These are phyloP conservation scores for Blumeria graminis DNA, from an alignment of 2,329 filamentous ascomycete genomes.

Conservation along the genomic window DNA sequence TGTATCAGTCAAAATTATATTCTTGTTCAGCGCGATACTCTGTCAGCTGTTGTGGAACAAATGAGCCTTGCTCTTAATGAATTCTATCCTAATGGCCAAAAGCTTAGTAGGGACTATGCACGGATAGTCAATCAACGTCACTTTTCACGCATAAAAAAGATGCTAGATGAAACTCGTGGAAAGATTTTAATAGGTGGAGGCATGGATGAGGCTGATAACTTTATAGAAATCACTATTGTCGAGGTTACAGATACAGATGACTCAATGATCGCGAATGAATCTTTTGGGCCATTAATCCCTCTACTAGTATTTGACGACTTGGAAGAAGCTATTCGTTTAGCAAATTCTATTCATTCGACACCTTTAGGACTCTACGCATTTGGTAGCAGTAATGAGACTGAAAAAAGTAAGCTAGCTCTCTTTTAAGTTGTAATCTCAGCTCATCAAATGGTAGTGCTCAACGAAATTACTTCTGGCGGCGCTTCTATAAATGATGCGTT, in stretches of 20 bases:
- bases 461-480: conserved; percentile 40
- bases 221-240: conserved; percentile 86
- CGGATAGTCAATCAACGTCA: conserved; percentile 61
- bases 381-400: conserved; percentile 53
- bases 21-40: conserved; percentile 51
- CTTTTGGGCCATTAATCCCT: conserved; percentile 79
- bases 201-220: conserved; percentile 55
- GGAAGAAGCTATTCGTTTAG: conserved; percentile 65
- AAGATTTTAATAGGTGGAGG: conserved; percentile 72
- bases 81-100: conserved; percentile 66
- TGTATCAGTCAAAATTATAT: conserved; percentile 89
- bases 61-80: conserved; percentile 46
- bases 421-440: not conserved
- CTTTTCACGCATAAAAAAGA: conserved; percentile 64
- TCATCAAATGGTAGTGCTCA: conserved; percentile 24
- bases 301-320: conserved; percentile 55
- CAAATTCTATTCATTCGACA: conserved; percentile 59
- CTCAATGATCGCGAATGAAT: conserved; percentile 58
- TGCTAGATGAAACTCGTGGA: conserved; percentile 67
- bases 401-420: conserved; percentile 31
- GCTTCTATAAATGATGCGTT: conserved; percentile 41
- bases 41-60: conserved; percentile 47
- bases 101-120: conserved; percentile 51
- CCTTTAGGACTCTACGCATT: conserved; percentile 72
- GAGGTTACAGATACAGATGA: conserved; percentile 53